Base-by-base conservation (phyloP, 2,329 filamentous ascomycete genomes). In the Fusarium floridanum region DNA sequence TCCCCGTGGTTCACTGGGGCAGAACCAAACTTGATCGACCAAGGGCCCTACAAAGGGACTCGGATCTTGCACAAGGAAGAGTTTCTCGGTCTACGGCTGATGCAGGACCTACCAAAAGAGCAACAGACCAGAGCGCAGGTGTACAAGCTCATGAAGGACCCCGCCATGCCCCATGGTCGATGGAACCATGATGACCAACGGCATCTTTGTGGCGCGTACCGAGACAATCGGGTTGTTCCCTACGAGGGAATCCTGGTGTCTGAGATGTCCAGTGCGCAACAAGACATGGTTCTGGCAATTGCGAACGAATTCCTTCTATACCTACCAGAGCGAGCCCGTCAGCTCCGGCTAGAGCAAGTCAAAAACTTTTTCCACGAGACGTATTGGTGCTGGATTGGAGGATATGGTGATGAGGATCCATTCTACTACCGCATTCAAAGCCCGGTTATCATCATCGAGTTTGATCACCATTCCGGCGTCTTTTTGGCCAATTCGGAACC, bases 151-250 rank as follows among this genome's bases (percentile, higher is more conserved):
- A 86, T 94, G 83, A 85, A 87, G 29, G 92, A 94, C 71, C 88
- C 89, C 0, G 86, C 83, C 0, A 94, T 94, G 92, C 89, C 88
- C 14, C 82, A 84, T 17, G 91, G 91, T 20, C 88, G 93, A 20
- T 95, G 93, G 93, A 95, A 95, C 81, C 91, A 91, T 75, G 93
- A 94, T 78, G 93, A 95, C 81, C 92, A 95, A 84, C 88, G 93
- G 12, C 93, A 95, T 77, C 82, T 95, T 6, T 27, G 45, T 2
- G 93, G 94, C 48, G 94, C 94, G 0, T 94, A 93, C 81, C 88
- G 92, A 17, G 93, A 95, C 79, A 95, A 95, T 81, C 88, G 93
- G 16, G 82, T 93, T 14, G 91, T 95, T 0, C 22, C 93, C 0
- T 93, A 91, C 80, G 91, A 95, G 82, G 93, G 93, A 0, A 81